Evolutionary conservation across 495 filamentous ascomycete species (phyloP).

Genomic region (Clavariopsis aquatica): DNA sequence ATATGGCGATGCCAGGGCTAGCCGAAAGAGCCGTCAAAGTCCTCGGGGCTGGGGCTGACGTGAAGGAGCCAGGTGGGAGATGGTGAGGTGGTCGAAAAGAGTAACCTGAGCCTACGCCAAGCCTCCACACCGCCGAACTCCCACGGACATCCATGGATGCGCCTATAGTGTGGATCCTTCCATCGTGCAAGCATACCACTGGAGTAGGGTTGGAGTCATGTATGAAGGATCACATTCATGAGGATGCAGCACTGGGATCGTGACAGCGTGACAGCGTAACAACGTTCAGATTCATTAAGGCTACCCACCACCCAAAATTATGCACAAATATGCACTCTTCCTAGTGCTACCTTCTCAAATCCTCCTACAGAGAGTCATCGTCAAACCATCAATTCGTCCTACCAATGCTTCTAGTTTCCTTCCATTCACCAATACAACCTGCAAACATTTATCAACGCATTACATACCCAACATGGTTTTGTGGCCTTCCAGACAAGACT

Average conservation of each 20-base stretch:
- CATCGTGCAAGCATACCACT: too few relatives aligned
- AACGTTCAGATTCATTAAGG: conserved; percentile 15
- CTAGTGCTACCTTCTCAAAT: background rate
- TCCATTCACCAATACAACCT: background rate
- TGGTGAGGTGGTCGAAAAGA: background rate
- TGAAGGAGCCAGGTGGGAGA: background rate
- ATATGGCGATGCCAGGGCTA: background rate
- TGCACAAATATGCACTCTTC: conserved; percentile 19
- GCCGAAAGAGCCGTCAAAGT: background rate
- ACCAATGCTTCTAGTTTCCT: background rate
- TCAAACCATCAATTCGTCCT: background rate
- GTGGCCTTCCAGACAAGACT: background rate
- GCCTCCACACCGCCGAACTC: background rate
- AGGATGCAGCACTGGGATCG: background rate
- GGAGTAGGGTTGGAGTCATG: too few relatives aligned
- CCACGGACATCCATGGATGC: too few relatives aligned
- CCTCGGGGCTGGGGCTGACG: conserved; percentile 1
- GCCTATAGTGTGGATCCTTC: too few relatives aligned
- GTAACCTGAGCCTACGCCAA: background rate
- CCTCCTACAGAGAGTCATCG: background rate
- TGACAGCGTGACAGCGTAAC: background rate
- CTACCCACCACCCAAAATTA: conserved; percentile 3
- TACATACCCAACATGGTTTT: conserved; percentile 31
- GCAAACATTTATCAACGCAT: conserved; percentile 17
- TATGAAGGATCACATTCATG: background rate